phyloP scores from a whole-genome alignment of 78 protist genomes.

The Blattamonas nauphoetae region DNA sequence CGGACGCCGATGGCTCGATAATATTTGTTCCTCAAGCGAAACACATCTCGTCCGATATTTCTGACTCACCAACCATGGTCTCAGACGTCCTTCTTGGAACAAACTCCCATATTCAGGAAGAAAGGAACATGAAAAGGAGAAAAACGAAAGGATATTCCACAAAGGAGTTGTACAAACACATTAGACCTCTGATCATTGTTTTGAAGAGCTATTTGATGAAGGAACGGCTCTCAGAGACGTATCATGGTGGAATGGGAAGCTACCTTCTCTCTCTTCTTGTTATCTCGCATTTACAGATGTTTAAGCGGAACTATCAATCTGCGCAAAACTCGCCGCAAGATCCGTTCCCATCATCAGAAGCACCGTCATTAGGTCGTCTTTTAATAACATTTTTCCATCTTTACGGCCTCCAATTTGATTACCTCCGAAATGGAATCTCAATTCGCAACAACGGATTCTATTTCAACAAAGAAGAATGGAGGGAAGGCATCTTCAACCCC shows the following conservation, averaged over 20 bases:
- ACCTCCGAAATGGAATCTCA: not conserved
- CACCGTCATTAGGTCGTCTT: not conserved
- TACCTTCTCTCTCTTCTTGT: not conserved
- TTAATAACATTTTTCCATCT: not conserved
- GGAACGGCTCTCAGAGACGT: not conserved
- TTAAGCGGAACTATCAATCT: not conserved
- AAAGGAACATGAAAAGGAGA: too few relatives aligned
- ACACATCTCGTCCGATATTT: not conserved
- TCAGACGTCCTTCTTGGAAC: not conserved
- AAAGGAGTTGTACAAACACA: not conserved
- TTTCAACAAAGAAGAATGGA: not conserved
- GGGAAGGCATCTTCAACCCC: too few relatives aligned
- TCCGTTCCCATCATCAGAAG: not conserved
- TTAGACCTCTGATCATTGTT: not conserved
- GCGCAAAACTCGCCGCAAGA: not conserved
- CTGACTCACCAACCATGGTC: not conserved
- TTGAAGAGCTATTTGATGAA: not conserved
- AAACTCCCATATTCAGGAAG: not conserved
- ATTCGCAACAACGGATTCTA: not conserved
- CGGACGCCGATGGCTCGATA: too few relatives aligned
- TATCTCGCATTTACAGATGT: constrained; percentile 2
- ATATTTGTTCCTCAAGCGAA: too few relatives aligned
- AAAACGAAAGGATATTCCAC: too few relatives aligned
- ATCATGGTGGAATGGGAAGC: not conserved
- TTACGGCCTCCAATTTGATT: not conserved